Evolutionary conservation across 2,329 filamentous ascomycete species (phyloP).

Genomic region (Penicillium psychrosexuale): DNA sequence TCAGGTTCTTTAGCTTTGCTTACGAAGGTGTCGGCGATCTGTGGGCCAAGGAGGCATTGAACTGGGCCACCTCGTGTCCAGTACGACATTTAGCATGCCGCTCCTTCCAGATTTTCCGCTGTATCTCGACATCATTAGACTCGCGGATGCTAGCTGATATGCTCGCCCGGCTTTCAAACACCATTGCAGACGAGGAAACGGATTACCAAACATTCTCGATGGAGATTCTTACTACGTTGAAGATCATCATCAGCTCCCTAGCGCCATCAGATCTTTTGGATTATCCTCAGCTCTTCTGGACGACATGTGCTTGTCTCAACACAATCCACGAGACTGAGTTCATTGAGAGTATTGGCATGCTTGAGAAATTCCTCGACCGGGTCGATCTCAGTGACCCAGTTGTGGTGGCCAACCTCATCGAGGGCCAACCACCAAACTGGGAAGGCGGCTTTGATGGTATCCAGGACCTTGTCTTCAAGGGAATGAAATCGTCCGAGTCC

Average conservation of each 20-base stretch:
- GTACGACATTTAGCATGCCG: conserved; percentile 92
- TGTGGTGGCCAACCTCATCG: conserved; percentile 68
- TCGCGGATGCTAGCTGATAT: conserved; percentile 95
- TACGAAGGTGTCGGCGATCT: conserved; percentile 85
- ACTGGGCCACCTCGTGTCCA: conserved; percentile 95
- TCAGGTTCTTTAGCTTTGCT: conserved; percentile 78
- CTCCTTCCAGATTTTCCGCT: conserved; percentile 96
- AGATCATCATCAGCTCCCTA: conserved; percentile 83
- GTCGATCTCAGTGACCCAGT: conserved; percentile 71
- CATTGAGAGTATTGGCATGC: conserved; percentile 84
- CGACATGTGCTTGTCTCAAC: conserved; percentile 90
- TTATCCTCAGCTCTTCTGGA: conserved; percentile 98
- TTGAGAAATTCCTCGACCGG: conserved; percentile 80
- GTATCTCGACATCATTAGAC: conserved; percentile 84
- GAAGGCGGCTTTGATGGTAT: conserved; percentile 84
- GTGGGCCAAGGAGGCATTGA: conserved; percentile 85
- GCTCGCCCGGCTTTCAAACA: conserved; percentile 91
- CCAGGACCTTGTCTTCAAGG: conserved; percentile 84
- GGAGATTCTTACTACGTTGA: conserved; percentile 92
- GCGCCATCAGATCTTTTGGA: conserved; percentile 73
- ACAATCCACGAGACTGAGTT: conserved; percentile 97
- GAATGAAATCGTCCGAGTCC: conserved; percentile 79
- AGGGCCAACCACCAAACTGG: conserved; percentile 81
- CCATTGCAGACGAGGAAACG: conserved; percentile 88
- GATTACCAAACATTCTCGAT: conserved; percentile 97